Conservation (phyloP, 352 stramenopile species). For the Globisporangium alternatum region DNA sequence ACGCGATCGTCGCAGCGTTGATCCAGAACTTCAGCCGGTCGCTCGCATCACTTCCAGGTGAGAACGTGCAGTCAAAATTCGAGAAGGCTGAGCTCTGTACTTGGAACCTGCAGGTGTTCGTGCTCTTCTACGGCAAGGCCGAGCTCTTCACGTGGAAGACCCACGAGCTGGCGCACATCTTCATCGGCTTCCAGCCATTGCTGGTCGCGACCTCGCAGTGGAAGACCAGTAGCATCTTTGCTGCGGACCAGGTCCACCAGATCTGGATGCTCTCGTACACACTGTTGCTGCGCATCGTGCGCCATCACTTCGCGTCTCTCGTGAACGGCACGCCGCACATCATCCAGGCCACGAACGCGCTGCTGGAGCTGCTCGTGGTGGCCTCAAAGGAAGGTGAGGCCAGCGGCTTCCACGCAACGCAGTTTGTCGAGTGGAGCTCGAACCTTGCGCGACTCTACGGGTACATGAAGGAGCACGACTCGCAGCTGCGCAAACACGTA, state of each 20-base stretch:
- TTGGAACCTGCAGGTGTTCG: conserved; percentile 61
- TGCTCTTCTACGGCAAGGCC: conserved; percentile 68
- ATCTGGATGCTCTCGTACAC: conserved; percentile 80
- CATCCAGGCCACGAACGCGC: conserved; percentile 58
- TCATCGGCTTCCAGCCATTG: conserved; percentile 66
- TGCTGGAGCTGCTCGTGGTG: conserved; percentile 62
- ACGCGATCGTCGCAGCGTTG: conserved; percentile 39
- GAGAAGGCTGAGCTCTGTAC: conserved; percentile 26
- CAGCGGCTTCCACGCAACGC: conserved; percentile 3
- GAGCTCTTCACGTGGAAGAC: conserved; percentile 81
- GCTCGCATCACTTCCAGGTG: conserved; percentile 16
- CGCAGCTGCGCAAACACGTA: conserved; percentile 80
- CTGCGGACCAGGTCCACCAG: conserved; percentile 46
- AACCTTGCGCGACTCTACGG: conserved; percentile 84
- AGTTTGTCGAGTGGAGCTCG: conserved; percentile 63
- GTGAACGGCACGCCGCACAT: conserved; percentile 65
- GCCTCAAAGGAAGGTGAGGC: conserved; percentile 5
- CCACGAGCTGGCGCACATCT: conserved; percentile 65
- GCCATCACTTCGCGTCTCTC: conserved; percentile 71
- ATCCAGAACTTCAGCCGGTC: conserved; percentile 44
- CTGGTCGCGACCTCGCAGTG: conserved; percentile 28
- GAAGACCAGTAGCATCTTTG: conserved; percentile 19
- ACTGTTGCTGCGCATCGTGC: conserved; percentile 70
- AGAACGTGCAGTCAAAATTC: not conserved
- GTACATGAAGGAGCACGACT: conserved; percentile 83